Base-by-base conservation (phyloP, 1,284 basidiomycete species). In the Rhodofomes roseus region DNA sequence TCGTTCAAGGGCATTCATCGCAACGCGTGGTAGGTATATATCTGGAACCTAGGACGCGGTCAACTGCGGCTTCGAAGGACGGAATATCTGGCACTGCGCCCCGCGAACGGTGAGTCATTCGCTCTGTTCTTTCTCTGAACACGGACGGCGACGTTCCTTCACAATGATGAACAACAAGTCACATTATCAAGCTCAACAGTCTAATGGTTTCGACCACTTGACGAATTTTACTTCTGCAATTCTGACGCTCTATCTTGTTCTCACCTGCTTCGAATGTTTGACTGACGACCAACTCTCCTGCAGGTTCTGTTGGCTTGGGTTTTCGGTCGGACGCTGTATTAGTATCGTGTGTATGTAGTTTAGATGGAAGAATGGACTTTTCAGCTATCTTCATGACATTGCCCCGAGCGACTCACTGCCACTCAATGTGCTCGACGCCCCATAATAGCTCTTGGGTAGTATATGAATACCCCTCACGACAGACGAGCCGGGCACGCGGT, bases 161-260 rank as follows among this genome's bases (percentile, higher is more conserved):
- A 4, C 27, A 46, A 60, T 62, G 65, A 66, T 66, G 65, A 66
- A 60, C 54, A 64, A 55, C 57, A 61, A 66, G 62, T n/a, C 65
- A 66, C 65, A 64, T 65, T 63, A 63, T 66, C 65, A 66, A 66
- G 65, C 65, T 66, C 65, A 66, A 66, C 65, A 66, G 65, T 66
- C 65, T 59, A 60, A 66, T 66, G 65, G 65, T 60, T 60, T 39
- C 57, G 31, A 59, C 60, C 60, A 64, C 46, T 63, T 66, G 65
- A 66, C 60, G 63, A 64, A 56, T 60, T 48, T 27, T 36, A 63
- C 63, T 66, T 66, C 65, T 66, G 65, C 65, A 66, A 66, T 66
- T 23, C 65, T 66, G 65, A 66, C 34, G 36, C 14, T 50, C 20
- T 16, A 23, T 34, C 36, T 43, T 29, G 46, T 23, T 20, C 18